Evolutionary conservation across 441 rosid genomes (phyloP).

Genomic region (Sinapis alba): DNA sequence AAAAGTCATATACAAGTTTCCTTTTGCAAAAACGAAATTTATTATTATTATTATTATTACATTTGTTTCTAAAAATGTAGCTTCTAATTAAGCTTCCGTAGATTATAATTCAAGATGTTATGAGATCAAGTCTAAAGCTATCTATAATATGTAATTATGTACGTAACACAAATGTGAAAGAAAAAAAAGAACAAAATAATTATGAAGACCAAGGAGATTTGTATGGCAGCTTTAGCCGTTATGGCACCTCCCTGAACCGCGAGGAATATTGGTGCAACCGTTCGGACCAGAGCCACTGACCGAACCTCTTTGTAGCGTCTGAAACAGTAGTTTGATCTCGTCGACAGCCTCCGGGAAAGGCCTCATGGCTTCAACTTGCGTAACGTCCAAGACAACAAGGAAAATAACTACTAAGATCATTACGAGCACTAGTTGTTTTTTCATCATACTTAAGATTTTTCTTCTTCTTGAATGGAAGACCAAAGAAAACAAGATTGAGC

Average conservation of each 20-base stretch:
- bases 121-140: background rate
- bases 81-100: background rate
- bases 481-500: background rate
- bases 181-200: background rate
- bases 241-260: background rate
- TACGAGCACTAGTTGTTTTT: background rate
- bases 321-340: constrained; percentile 2
- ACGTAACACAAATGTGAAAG: background rate
- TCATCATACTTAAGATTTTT: background rate
- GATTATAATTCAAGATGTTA: background rate
- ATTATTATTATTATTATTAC: too few relatives aligned
- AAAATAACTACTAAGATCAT: background rate
- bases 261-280: background rate
- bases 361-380: constrained; percentile 7
- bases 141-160: background rate
- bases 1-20: background rate
- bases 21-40: too few relatives aligned
- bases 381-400: background rate
- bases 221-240: background rate
- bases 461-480: too few relatives aligned
- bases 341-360: background rate
- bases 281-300: constrained; percentile 4
- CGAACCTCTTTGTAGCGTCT: background rate
- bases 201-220: background rate
- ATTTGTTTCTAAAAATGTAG: background rate